Conservation (phyloP, 176 grass and related monocot species). For the Coix lacrymajobi region DNA sequence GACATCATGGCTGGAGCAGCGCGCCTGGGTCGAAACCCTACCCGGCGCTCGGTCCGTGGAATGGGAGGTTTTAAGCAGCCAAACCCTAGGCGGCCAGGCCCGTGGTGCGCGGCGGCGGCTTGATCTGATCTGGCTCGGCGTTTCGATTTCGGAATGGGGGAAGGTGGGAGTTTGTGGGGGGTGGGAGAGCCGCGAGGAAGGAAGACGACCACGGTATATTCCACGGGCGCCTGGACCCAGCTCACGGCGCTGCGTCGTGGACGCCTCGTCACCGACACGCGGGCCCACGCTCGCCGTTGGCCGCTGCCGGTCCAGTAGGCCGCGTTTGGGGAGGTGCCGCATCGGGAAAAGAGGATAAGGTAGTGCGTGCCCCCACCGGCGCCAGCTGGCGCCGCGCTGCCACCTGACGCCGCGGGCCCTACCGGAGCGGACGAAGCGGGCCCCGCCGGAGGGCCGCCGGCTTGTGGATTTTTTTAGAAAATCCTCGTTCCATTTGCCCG, state of each 20-base stretch:
- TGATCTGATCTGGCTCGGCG: slow-evolving; percentile 29
- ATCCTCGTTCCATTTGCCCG: background rate
- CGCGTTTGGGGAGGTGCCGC: background rate
- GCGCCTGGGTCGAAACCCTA: background rate
- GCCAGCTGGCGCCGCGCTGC: slow-evolving; percentile 73
- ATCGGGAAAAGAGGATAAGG: slow-evolving; percentile 56
- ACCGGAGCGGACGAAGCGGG: background rate
- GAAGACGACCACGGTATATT: slow-evolving; percentile 38
- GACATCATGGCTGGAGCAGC: slow-evolving; percentile 60
- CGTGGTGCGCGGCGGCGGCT: background rate
- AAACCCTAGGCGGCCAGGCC: slow-evolving; percentile 29
- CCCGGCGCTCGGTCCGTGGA: background rate
- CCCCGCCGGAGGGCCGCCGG: background rate
- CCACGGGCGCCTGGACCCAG: background rate
- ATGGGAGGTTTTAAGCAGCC: background rate
- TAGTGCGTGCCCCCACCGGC: slow-evolving; percentile 41
- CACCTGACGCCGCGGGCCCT: slow-evolving; percentile 36
- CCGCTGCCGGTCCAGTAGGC: fast-evolving
- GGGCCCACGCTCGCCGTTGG: fast-evolving
- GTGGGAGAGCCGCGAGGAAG: slow-evolving; percentile 12
- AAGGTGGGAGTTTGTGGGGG: background rate
- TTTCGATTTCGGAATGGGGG: slow-evolving; percentile 9
- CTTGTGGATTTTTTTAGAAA: slow-evolving; percentile 9
- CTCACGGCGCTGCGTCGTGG: background rate
- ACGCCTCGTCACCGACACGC: background rate